Conservation (phyloP, 768 basidiomycete species). For the Phaeotremella fagi region DNA sequence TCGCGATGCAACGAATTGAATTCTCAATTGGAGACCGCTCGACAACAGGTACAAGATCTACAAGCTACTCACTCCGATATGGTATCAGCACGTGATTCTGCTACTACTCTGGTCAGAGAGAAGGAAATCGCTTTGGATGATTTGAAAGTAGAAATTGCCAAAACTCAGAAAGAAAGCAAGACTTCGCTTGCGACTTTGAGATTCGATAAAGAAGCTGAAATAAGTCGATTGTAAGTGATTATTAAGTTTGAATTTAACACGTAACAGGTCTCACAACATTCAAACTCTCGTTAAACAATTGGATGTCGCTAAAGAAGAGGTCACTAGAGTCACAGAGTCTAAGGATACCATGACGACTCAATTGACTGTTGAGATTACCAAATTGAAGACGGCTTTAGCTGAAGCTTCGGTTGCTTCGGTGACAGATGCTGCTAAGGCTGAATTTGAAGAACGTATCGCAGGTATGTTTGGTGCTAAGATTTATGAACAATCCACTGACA, state of each 20-base stretch:
- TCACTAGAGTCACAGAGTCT: not conserved
- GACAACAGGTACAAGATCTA: too few relatives aligned
- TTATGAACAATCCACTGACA: not conserved
- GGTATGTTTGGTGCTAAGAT: not conserved
- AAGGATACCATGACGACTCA: too few relatives aligned
- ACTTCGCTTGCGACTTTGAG: too few relatives aligned
- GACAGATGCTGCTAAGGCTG: conserved; percentile 1
- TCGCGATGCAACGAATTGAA: not conserved
- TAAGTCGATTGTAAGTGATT: not conserved
- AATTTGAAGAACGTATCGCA: not conserved
- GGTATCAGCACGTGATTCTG: too few relatives aligned
- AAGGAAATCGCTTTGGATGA: not conserved
- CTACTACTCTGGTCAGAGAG: not conserved
- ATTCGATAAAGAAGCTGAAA: conserved; percentile 1
- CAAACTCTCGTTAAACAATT: not conserved
- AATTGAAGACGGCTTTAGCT: not conserved
- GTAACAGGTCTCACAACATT: not conserved
- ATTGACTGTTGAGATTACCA: conserved; percentile 5
- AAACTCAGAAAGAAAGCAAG: not conserved
- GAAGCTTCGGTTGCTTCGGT: not conserved
- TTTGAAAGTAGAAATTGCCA: not conserved
- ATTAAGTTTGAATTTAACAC: too few relatives aligned
- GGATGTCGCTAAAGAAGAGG: not conserved
- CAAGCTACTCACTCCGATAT: too few relatives aligned
- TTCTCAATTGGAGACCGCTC: too few relatives aligned